Conservation (phyloP, 371 early-diverging fungal genomes). For the Apophysomyces variabilis region DNA sequence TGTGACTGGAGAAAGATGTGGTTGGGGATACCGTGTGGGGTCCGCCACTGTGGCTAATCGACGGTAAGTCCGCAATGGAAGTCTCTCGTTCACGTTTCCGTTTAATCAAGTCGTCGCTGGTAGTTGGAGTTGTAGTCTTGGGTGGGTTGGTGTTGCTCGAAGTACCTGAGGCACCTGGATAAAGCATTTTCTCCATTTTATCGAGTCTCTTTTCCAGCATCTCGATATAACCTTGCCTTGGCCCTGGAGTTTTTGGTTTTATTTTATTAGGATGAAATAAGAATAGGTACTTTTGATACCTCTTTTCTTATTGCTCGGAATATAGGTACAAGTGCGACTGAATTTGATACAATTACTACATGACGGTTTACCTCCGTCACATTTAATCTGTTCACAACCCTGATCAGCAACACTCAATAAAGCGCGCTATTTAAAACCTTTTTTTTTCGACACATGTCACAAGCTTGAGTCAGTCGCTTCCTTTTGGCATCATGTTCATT, state of each 20-base stretch:
- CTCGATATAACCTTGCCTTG: conserved; percentile 82
- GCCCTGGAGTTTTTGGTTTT: conserved; percentile 27
- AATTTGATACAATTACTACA: conserved; percentile 80
- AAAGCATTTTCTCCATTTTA: conserved; percentile 71
- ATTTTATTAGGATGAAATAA: neutral
- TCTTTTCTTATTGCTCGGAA: conserved; percentile 74
- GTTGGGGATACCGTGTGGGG: conserved; percentile 2
- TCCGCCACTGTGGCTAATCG: conserved; percentile 1
- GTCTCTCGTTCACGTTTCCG: neutral
- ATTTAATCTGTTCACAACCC: conserved; percentile 59
- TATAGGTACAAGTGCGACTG: conserved; percentile 69
- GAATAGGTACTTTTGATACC: conserved; percentile 27
- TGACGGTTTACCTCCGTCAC: conserved; percentile 76
- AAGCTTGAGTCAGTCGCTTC: conserved; percentile 81
- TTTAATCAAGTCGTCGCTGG: conserved; percentile 12
- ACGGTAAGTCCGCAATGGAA: conserved; percentile 5
- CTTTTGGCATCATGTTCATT: conserved; percentile 46
- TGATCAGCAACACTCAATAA: conserved; percentile 1
- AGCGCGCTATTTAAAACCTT: conserved; percentile 58
- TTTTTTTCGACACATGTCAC: conserved; percentile 79
- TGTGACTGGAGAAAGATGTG: neutral
- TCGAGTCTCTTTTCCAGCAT: conserved; percentile 73
- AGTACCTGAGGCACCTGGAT: conserved; percentile 20
- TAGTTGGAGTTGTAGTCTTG: conserved; percentile 15
- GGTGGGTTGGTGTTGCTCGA: conserved; percentile 6